phyloP scores from a whole-genome alignment of 1,284 basidiomycete genomes.

The Leccinum subfulvum region DNA sequence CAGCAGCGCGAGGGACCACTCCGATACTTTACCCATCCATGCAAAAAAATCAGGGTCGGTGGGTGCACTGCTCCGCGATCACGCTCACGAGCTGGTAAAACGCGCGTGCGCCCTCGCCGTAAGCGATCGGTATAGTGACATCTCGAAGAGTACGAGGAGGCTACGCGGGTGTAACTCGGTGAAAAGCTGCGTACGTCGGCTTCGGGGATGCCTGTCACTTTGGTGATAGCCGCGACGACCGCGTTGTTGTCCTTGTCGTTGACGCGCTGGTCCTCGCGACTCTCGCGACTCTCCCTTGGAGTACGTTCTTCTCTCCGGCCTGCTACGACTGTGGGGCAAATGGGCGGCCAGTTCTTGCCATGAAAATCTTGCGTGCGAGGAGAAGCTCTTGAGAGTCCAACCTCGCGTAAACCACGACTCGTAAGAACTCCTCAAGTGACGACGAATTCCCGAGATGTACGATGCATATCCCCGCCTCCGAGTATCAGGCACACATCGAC shows the following conservation, averaged over 20 bases:
- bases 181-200: conserved; percentile 23
- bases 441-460: conserved; percentile 23
- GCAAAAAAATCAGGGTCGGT: conserved; percentile 24
- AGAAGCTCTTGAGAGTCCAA: conserved; percentile 25
- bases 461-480: conserved; percentile 26
- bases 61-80: conserved; percentile 17
- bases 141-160: conserved; percentile 23
- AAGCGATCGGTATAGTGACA: conserved; percentile 22
- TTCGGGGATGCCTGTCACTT: conserved; percentile 23
- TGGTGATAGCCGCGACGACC: conserved; percentile 17
- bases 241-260: conserved; percentile 29
- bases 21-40: conserved; percentile 24
- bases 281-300: conserved; percentile 6
- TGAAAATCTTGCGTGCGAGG: conserved; percentile 28
- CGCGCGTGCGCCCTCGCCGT: conserved; percentile 26
- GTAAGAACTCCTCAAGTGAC: conserved; percentile 22
- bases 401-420: conserved; percentile 27
- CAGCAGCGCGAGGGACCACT: conserved; percentile 26
- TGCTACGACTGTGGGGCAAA: conserved; percentile 17
- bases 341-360: conserved; percentile 30
- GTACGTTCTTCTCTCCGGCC: conserved; percentile 20
- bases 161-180: conserved; percentile 22
- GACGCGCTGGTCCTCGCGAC: conserved; percentile 7
- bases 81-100: conserved; percentile 25
- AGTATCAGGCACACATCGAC: conserved; percentile 27